phyloP scores from a whole-genome alignment of 1,139 yeast species.

The Schizosaccharomyces versatilis region DNA sequence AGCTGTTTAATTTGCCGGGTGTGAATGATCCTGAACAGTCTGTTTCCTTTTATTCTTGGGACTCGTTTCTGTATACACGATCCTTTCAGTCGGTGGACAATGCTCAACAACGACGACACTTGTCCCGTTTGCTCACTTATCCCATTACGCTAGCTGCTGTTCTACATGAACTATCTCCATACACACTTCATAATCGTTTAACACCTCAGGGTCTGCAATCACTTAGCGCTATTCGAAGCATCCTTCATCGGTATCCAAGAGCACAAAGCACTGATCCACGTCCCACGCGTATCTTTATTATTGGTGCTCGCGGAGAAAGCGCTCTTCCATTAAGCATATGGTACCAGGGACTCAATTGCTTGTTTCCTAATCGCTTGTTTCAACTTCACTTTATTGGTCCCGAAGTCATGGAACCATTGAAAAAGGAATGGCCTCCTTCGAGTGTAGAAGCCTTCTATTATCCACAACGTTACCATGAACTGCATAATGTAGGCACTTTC shows the following conservation, averaged over 20 bases:
- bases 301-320: conserved; percentile 85
- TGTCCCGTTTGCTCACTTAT: conserved; percentile 79
- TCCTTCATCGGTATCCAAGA: conserved; percentile 10
- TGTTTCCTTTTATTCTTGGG: conserved; percentile 74
- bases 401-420: conserved; percentile 41
- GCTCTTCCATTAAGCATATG: conserved; percentile 87
- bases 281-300: conserved; percentile 43
- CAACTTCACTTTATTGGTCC: conserved; percentile 90
- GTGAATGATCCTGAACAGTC: conserved; percentile 55
- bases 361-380: conserved; percentile 62
- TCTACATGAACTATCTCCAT: conserved; percentile 70
- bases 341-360: conserved; percentile 62
- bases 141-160: conserved; percentile 76
- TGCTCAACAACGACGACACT: conserved; percentile 85
- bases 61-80: conserved; percentile 75
- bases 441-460: conserved; percentile 24
- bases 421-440: conserved; percentile 26
- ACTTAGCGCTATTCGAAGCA: conserved; percentile 24
- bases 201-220: conserved; percentile 85
- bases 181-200: conserved; percentile 41
- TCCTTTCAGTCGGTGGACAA: conserved; percentile 66
- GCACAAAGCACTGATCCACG: conserved; percentile 12
- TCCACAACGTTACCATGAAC: conserved; percentile 73
- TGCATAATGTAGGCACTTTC: conserved; percentile 77
- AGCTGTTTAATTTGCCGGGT: conserved; percentile 65